Conservation (phyloP, 2,329 filamentous ascomycete species). For the Proliferodiscus dingleyae region DNA sequence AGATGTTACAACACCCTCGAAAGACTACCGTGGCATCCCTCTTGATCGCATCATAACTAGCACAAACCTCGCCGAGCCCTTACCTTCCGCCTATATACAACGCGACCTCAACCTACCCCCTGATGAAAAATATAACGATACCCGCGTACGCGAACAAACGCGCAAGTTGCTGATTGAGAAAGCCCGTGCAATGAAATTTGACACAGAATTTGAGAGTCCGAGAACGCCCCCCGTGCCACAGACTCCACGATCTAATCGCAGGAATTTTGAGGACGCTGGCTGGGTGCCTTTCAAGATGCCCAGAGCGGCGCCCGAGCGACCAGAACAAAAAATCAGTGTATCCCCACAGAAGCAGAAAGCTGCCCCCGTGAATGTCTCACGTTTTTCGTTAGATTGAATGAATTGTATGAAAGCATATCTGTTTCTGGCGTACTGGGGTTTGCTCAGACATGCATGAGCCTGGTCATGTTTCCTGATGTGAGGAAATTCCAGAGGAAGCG, state of each 20-base stretch:
- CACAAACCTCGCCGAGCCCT: neutral
- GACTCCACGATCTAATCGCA: neutral
- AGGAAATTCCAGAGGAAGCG: too few species aligned
- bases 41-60: neutral
- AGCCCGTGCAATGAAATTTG: neutral
- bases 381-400: neutral
- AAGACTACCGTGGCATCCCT: neutral
- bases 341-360: neutral
- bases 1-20: neutral
- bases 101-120: neutral
- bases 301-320: neutral
- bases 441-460: too few species aligned
- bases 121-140: neutral
- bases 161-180: neutral
- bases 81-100: neutral
- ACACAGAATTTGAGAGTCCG: slow-evolving; percentile 1
- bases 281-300: neutral
- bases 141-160: neutral
- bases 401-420: neutral
- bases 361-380: neutral
- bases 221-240: neutral
- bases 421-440: too few species aligned
- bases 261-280: neutral
- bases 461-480: too few species aligned
- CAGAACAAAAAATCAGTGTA: neutral